These are phyloP conservation scores for Cicer judaicum DNA, from an alignment of 306 rosid genomes.

Conservation along the genomic window DNA sequence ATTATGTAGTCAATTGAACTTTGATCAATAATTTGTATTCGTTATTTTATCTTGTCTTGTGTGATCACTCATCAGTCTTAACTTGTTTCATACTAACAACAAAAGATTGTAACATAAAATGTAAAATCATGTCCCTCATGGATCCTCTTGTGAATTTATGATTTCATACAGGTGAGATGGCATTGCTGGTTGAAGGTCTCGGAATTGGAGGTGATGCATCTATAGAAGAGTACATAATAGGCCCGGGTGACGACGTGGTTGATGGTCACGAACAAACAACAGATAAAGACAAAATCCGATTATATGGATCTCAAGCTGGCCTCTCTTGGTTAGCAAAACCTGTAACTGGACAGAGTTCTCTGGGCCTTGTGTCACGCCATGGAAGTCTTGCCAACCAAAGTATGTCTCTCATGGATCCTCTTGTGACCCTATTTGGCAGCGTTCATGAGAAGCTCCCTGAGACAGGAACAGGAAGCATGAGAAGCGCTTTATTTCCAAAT, in stretches of 20 bases:
- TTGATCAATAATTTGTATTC: neutral
- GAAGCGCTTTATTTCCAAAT: conserved; percentile 70
- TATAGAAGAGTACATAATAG: conserved; percentile 80
- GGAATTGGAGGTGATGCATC: conserved; percentile 76
- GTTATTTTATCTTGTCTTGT: neutral
- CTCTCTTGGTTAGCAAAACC: conserved; percentile 94
- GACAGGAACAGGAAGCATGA: conserved; percentile 68
- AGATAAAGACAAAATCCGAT: conserved; percentile 68
- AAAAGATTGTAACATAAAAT: neutral
- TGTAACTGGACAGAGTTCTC: conserved; percentile 74
- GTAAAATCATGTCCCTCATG: neutral
- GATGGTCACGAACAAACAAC: conserved; percentile 57
- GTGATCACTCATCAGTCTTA: neutral
- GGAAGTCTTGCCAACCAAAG: conserved; percentile 63
- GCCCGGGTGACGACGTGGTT: conserved; percentile 62
- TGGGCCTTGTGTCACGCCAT: conserved; percentile 81
- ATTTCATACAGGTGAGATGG: conserved; percentile 56
- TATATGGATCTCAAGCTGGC: conserved; percentile 85
- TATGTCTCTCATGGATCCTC: conserved; percentile 60
- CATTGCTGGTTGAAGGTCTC: conserved; percentile 89
- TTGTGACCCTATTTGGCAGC: conserved; percentile 79
- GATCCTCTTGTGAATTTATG: conserved; percentile 1
- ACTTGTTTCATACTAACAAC: neutral
- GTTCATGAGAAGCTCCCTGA: conserved; percentile 76
- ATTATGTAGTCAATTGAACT: conserved; percentile 15